Base-by-base conservation (phyloP, 805 yeast genomes). In the Cyberlindnera japonica region DNA sequence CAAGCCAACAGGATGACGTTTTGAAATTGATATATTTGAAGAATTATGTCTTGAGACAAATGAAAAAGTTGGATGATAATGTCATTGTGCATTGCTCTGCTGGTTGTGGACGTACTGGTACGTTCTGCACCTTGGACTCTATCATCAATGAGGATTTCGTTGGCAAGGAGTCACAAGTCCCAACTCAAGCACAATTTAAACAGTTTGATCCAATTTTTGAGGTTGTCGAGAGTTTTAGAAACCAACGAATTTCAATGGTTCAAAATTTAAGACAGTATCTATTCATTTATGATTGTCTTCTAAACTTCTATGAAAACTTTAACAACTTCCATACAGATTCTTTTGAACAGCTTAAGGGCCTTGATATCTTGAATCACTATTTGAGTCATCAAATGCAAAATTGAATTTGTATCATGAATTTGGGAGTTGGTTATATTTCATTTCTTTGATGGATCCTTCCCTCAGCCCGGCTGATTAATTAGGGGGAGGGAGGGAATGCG, bases 101-200 rank as follows among this genome's bases (percentile, higher is more conserved):
- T 2, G 99, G 99, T 0, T 89, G 95, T 57, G 99, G 99, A 15
- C 69, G 99, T 43, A 88, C 98, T 0, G 99, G 99, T 2, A 85
- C 96, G 2, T 83, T 81, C 56, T 78, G 89, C 46, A 77, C 88
- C 1, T 64, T 83, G 17, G 95, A 86, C 54, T 70, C 81, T 0
- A 67, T 72, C 17, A 62, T 77, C 25, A 74, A 81, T 35, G 48
- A 48, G 38, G 32, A 36, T n/a, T 30, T 32, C 32, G 37, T 33
- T 14, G 17, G 23, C 21, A 22, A 27, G 18, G 23, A 19, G 18
- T 11, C n/a, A 4, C 7, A 13, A 6, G 28, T 25, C 6, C 18
- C 30, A 15, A 27, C 30, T 5, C 51, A n/a, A 21, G 17, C 14
- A 8, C 16, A 33, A 9, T 16, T 28, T n/a, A 18, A 38, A 23